Base-by-base conservation (phyloP, 495 filamentous ascomycete species). In the Aspergillus ellipticus region DNA sequence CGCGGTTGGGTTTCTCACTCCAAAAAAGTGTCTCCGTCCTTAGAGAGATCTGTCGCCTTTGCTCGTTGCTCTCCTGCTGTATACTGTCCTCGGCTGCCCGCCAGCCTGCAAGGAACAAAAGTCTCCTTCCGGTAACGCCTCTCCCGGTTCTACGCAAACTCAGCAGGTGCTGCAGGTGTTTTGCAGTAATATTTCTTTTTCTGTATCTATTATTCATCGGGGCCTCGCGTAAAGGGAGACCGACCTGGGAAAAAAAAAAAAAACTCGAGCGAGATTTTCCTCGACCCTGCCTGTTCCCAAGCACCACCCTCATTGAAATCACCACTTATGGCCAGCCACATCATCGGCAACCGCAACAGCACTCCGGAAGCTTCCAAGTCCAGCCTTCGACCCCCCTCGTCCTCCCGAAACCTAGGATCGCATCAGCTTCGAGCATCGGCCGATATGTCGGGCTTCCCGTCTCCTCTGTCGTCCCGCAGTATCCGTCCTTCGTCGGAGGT, bases 371-470 rank as follows among this genome's bases (percentile, higher is more conserved):
- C 89, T 33, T 84, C 82, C 58, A 83, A 88, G 60, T 95, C 94
- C 37, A 88, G 88, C 45, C 85, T 97, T 63, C 89, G 93, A 53
- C 94, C 94, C n/a, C 90, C 91, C 10, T 86, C 91, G 9, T 86
- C 89, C 4, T 88, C 90, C 60, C 88, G 90, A 42, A 85, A 87
- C 28, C 81, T 92, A 56, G 78, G 87, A 49, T 87, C 88, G 48
- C 92, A 96, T 70, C 86, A 90, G 69, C 82, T 97, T 53, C 90
- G 94, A 63, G 92, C 94, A 26, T 98, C 94, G 53, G 95, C 94
- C 54, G 94, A 98, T 66, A 95, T 98, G 90, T 92, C 91, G 47
- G 87, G 85, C 35, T 89, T 94, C 64, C 84, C 88, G 24, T 85
- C 89, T 45, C 83, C 90, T 33, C 80, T 90, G 41, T 81, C 88